Evolutionary conservation across 345 rosid species (phyloP).

Genomic region (Gossypium sturtianum): DNA sequence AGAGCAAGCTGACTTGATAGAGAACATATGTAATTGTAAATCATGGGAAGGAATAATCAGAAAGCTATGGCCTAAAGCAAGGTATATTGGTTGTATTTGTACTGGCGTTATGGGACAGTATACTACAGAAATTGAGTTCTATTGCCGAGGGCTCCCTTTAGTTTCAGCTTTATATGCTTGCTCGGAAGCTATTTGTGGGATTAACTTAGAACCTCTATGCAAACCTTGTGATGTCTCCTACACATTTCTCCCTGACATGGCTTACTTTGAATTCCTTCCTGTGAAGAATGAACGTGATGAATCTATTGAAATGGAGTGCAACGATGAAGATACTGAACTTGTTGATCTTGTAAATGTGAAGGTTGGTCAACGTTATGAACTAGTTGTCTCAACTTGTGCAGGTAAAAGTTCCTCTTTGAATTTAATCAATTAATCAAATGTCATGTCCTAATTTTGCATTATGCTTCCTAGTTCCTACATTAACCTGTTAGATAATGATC

Average conservation of each 20-base stretch:
- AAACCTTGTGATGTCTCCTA: neutral
- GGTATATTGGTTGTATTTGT: neutral
- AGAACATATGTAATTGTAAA: neutral
- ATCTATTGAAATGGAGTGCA: neutral
- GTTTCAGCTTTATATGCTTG: neutral
- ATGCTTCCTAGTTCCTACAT: neutral
- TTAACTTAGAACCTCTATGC: neutral
- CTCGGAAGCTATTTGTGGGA: neutral
- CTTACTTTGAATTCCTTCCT: neutral
- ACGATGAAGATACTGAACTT: neutral
- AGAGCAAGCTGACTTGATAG: neutral
- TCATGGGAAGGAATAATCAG: neutral
- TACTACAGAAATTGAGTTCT: neutral
- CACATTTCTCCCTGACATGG: neutral
- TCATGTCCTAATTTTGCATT: slow-evolving; percentile 5
- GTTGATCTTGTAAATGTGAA: neutral
- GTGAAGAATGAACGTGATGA: neutral
- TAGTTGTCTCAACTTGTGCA: neutral
- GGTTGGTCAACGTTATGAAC: neutral
- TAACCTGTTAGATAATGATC: neutral
- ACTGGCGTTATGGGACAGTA: neutral
- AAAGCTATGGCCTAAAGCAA: neutral
- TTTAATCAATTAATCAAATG: neutral
- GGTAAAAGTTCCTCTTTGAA: neutral
- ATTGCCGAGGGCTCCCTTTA: neutral